These are phyloP conservation scores for Stephanodiscus minutulus DNA, from an alignment of 108 stramenopile genomes.

Conservation along the genomic window DNA sequence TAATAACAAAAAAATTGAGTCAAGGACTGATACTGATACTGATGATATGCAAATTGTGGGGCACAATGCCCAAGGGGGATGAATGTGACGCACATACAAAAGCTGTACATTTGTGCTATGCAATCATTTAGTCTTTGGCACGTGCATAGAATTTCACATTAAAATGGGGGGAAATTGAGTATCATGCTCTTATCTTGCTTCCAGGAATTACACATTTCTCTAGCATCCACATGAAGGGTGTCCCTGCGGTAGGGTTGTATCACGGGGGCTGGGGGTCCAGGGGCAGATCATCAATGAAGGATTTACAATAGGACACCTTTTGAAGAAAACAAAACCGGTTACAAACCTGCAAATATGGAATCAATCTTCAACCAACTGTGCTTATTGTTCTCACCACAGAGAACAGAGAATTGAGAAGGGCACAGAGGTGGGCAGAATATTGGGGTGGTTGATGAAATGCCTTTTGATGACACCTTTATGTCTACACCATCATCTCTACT, in stretches of 20 bases:
- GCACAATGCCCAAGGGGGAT: conserved; percentile 8
- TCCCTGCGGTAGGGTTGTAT: conserved; percentile 12
- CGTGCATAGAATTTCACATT: not conserved
- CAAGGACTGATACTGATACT: conserved; percentile 31
- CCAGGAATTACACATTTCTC: conserved; percentile 24
- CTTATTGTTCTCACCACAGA: too few relatives aligned
- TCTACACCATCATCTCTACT: too few relatives aligned
- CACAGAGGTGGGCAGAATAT: too few relatives aligned
- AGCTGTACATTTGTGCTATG: conserved; percentile 12
- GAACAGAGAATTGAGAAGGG: too few relatives aligned
- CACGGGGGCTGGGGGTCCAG: not conserved
- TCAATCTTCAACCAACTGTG: too few relatives aligned
- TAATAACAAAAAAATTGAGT: conserved; percentile 9
- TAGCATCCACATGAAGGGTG: conserved; percentile 34
- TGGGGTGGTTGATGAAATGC: too few relatives aligned
- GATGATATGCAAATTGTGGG: conserved; percentile 18
- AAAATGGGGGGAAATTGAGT: conserved; percentile 2
- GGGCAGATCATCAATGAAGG: conserved; percentile 31
- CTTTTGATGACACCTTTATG: too few relatives aligned
- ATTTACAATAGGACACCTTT: not conserved
- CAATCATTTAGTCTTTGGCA: not conserved
- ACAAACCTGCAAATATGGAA: too few relatives aligned
- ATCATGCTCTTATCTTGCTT: conserved; percentile 32
- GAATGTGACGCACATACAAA: conserved; percentile 6
- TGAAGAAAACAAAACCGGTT: too few relatives aligned